phyloP scores from a whole-genome alignment of 768 basidiomycete genomes.

The Inosperma sp. region DNA sequence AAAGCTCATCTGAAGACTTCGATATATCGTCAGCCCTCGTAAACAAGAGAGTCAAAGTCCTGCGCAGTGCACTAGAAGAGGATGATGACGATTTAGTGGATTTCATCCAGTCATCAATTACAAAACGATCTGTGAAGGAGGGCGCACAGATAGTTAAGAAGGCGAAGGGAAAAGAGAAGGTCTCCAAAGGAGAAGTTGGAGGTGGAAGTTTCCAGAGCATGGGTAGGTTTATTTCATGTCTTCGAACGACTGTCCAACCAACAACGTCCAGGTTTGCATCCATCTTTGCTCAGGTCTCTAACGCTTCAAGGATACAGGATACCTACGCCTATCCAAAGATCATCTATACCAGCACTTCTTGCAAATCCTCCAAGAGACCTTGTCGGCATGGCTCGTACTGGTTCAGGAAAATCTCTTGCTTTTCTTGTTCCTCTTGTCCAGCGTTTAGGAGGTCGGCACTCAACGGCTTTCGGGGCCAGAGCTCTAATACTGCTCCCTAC shows the following conservation, averaged over 20 bases:
- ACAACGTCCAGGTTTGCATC: slow-evolving; percentile 65
- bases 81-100: slow-evolving; percentile 59
- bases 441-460: slow-evolving; percentile 76
- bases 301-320: slow-evolving; percentile 90
- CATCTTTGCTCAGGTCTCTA: slow-evolving; percentile 76
- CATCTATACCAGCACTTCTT: slow-evolving; percentile 81
- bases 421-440: slow-evolving; percentile 92
- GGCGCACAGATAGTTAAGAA: slow-evolving; percentile 77
- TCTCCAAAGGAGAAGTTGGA: slow-evolving; percentile 73
- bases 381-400: slow-evolving; percentile 97
- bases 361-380: slow-evolving; percentile 84
- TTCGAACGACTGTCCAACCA: too few species aligned
- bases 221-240: slow-evolving; percentile 53
- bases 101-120: slow-evolving; percentile 65
- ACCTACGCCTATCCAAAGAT: slow-evolving; percentile 94
- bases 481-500: slow-evolving; percentile 88
- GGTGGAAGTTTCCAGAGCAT: slow-evolving; percentile 96
- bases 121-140: slow-evolving; percentile 66
- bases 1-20: background rate
- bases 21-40: slow-evolving; percentile 64
- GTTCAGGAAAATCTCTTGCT: slow-evolving; percentile 95
- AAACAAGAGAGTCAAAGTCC: slow-evolving; percentile 38
- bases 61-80: slow-evolving; percentile 35
- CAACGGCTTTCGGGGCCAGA: slow-evolving; percentile 74
- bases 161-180: slow-evolving; percentile 65